These are phyloP conservation scores for Trichoderma sp. DNA, from an alignment of 2,329 filamentous ascomycete genomes.

Conservation along the genomic window DNA sequence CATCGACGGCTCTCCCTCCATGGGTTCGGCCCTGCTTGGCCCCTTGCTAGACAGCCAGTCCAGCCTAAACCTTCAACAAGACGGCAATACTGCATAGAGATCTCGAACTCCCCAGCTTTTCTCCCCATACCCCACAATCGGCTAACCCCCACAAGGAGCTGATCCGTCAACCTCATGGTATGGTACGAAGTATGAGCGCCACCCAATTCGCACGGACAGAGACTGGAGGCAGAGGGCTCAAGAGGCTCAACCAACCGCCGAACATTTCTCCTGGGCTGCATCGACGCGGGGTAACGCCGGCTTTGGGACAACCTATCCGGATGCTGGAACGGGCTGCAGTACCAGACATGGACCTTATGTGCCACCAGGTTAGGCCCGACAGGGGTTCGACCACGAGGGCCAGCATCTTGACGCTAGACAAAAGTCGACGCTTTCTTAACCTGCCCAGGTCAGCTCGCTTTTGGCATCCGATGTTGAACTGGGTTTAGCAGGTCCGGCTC, in stretches of 20 bases:
- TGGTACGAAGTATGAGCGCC: too few relatives aligned
- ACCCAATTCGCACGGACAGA: too few relatives aligned
- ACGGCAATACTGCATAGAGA: neutral
- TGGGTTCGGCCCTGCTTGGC: conserved; percentile 16
- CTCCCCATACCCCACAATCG: conserved; percentile 27
- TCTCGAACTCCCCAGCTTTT: conserved; percentile 3
- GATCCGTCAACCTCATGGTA: neutral
- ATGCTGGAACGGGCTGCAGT: neutral
- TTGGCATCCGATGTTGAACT: too few relatives aligned
- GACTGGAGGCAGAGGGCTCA: neutral
- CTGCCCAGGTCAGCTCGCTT: too few relatives aligned
- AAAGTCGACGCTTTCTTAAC: too few relatives aligned
- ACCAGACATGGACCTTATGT: too few relatives aligned
- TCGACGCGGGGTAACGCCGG: conserved; percentile 20
- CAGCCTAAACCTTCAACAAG: neutral
- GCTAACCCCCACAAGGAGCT: conserved; percentile 18
- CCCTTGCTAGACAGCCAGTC: conserved; percentile 3
- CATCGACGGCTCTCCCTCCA: conserved; percentile 7
- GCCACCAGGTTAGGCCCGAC: neutral
- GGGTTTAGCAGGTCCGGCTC: too few relatives aligned
- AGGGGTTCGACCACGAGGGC: neutral
- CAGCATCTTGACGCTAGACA: conserved; percentile 14
- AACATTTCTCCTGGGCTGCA: conserved; percentile 20
- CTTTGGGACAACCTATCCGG: conserved; percentile 13
- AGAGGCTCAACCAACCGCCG: conserved; percentile 2